These are phyloP conservation scores for Drosera spatulata DNA, from an alignment of 179 eudicot genomes.

Conservation along the genomic window DNA sequence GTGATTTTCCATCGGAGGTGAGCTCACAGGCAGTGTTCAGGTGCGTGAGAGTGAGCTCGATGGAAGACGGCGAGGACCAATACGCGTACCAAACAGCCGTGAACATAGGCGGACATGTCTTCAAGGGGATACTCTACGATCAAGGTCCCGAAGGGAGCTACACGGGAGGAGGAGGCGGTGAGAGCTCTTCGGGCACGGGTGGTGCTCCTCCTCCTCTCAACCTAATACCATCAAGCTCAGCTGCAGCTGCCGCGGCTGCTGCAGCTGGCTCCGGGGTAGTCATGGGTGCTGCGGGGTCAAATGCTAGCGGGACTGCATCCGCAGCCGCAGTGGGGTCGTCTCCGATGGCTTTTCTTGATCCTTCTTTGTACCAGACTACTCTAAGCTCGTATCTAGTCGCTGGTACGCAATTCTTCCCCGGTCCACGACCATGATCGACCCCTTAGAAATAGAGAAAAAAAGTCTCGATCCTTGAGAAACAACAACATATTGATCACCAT, in stretches of 20 bases:
- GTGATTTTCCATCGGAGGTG: slow-evolving; percentile 64
- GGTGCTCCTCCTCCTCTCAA: slow-evolving; percentile 39
- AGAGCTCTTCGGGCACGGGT: slow-evolving; percentile 42
- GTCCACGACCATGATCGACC: slow-evolving; percentile 16
- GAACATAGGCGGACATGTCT: slow-evolving; percentile 78
- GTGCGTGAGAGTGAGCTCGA: slow-evolving; percentile 69
- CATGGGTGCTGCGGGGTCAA: slow-evolving; percentile 7
- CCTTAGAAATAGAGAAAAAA: too few species aligned
- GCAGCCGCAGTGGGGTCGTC: slow-evolving; percentile 2
- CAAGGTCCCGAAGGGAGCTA: slow-evolving; percentile 58
- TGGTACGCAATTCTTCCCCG: slow-evolving; percentile 1
- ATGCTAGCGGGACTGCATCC: slow-evolving; percentile 4
- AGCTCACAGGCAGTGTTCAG: slow-evolving; percentile 51
- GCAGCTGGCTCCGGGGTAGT: slow-evolving; percentile 5
- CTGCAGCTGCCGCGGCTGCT: slow-evolving; percentile 14
- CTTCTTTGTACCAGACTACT: too few species aligned
- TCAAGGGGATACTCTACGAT: slow-evolving; percentile 89
- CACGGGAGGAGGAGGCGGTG: slow-evolving; percentile 18
- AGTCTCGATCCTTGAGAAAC: too few species aligned
- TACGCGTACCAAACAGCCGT: slow-evolving; percentile 21
- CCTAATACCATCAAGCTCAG: slow-evolving; percentile 16
- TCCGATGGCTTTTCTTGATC: slow-evolving; percentile 6
- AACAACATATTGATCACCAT: too few species aligned
- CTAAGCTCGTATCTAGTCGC: too few species aligned
- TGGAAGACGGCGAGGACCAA: slow-evolving; percentile 60